These are phyloP conservation scores for Lonicera japonica DNA, from an alignment of 129 eudicot genomes.

Conservation along the genomic window DNA sequence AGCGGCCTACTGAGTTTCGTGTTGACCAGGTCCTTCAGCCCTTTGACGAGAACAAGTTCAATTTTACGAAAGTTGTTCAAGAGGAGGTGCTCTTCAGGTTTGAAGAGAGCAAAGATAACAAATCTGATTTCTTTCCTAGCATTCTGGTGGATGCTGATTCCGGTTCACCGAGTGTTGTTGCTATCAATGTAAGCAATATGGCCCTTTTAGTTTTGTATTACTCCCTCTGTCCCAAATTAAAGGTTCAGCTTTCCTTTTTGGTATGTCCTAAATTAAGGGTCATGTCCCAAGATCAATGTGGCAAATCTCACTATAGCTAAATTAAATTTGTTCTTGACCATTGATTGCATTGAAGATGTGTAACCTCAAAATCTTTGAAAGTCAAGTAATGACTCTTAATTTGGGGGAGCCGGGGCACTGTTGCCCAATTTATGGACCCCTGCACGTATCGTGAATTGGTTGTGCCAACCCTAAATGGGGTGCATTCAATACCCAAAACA, in stretches of 20 bases:
- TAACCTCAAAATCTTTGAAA: too few species aligned
- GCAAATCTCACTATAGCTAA: too few species aligned
- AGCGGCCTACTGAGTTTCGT: constrained; percentile 58
- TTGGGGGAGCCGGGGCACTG: too few species aligned
- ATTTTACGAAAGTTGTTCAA: constrained; percentile 59
- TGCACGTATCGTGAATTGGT: too few species aligned
- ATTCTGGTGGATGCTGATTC: constrained; percentile 22
- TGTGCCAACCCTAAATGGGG: too few species aligned
- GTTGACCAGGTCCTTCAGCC: constrained; percentile 66
- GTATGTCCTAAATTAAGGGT: not conserved
- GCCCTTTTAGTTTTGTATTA: too few species aligned
- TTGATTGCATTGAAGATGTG: too few species aligned
- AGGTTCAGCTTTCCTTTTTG: not conserved
- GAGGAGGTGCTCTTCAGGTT: constrained; percentile 74
- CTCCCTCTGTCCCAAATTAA: not conserved
- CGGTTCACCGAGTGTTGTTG: constrained; percentile 60
- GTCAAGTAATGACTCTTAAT: too few species aligned
- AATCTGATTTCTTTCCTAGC: constrained; percentile 33
- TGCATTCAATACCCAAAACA: too few species aligned
- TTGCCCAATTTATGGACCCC: too few species aligned
- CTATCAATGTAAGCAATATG: constrained; percentile 49
- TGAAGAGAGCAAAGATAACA: constrained; percentile 45
- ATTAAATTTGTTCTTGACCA: too few species aligned
- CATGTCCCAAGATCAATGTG: too few species aligned
- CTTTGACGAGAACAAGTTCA: constrained; percentile 63